Evolutionary conservation across 306 rosid genomes (phyloP), one percentile per base, ranked within the genome.

Genomic region (Quillaja saponaria): DNA sequence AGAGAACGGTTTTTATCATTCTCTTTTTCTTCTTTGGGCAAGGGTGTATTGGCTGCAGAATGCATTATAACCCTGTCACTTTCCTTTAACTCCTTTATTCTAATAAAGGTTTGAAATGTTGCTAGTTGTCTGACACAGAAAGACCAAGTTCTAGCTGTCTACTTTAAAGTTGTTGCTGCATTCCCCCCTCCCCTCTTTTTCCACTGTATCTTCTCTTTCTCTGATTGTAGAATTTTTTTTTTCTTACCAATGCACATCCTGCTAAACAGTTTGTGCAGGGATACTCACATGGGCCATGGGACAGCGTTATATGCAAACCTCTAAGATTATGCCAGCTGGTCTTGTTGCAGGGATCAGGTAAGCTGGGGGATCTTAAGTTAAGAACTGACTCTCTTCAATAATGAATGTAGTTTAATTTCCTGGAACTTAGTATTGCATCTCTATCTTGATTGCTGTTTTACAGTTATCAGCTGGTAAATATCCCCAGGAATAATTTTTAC

Each of bases 291-390:
- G 76, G 78, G 72, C 83, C 55, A 90, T 90, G 97, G 97, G 94
- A 16, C 87, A 83, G 71, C 85, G 95, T 2, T 87, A 90, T 55
- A 0, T 90, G 78, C 73, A 71, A 55, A 87, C 95, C 45, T 85
- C 87, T 4, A 90, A 90, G 87, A 17, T 90, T 60, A 87, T 90
- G 94, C 97, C 97, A 12, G 87, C 97, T 66, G 97, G 94, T 54
- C 34, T 90, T 68, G 82, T 90, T 14, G 94, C 97, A 13, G 97
- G 88, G 63, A 61, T 90, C 61, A 90, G 94, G 97, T 87, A 76
- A 69, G 49, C 40, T 48, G n/a, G 55, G 49, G 61, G 55, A 25
- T 18, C 67, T 34, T 12, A 34, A 31, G 55, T 14, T 31, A 25
- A 39, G 40, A 55, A 54, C 53, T 37, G 52, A 19, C 19, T 13